These are phyloP conservation scores for Spinacia oleracea DNA, from an alignment of 179 eudicot species.

Conservation along the genomic window DNA sequence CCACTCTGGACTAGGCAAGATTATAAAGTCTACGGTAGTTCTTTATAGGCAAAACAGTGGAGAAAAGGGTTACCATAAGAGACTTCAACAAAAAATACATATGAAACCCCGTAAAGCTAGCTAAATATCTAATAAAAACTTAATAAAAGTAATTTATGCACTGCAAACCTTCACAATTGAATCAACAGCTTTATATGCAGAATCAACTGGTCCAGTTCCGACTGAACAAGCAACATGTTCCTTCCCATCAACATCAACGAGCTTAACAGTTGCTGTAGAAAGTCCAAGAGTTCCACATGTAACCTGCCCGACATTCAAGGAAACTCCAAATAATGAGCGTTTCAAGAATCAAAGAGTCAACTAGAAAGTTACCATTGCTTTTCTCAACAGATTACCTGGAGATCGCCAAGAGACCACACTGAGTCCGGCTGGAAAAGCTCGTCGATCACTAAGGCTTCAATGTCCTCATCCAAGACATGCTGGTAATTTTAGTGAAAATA, in stretches of 20 bases:
- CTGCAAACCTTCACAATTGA: slow-evolving; percentile 69
- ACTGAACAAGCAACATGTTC: slow-evolving; percentile 79
- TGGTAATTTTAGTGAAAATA: slow-evolving; percentile 22
- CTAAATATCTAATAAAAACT: background rate
- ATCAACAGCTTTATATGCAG: slow-evolving; percentile 95
- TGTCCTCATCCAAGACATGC: slow-evolving; percentile 82
- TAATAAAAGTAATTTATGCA: background rate
- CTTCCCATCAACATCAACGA: slow-evolving; percentile 63
- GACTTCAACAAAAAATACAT: background rate
- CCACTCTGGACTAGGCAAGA: background rate
- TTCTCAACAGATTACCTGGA: slow-evolving; percentile 52
- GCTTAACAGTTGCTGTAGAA: slow-evolving; percentile 89
- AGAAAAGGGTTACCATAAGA: background rate
- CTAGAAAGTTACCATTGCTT: background rate
- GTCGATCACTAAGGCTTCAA: slow-evolving; percentile 83
- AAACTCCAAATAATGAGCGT: background rate
- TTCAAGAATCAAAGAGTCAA: background rate
- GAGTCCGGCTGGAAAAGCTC: slow-evolving; percentile 88
- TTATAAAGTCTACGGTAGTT: slow-evolving; percentile 1
- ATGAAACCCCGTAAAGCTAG: background rate
- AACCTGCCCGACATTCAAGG: slow-evolving; percentile 46
- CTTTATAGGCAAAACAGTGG: background rate
- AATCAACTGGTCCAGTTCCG: slow-evolving; percentile 97
- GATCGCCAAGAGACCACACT: slow-evolving; percentile 79
- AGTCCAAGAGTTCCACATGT: slow-evolving; percentile 96